Percentiles rank a stretch among this genome's conserved stretches.
phyloP scores from a whole-genome alignment of 75 land plant species.

The Selaginella tamariscina region DNA sequence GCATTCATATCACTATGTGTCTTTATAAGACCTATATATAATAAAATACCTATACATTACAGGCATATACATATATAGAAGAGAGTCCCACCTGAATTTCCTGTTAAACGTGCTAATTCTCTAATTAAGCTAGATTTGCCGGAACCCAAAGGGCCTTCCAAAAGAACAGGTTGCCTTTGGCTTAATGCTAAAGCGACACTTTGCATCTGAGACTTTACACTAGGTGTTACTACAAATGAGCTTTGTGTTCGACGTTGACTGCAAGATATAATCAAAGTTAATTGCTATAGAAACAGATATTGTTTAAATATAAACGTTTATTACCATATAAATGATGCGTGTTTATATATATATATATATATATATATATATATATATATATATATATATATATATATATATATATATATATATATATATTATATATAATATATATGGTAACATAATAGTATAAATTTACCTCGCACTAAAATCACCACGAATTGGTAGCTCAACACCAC shows the following conservation, averaged over 20 bases:
- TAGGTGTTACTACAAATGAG: slow-evolving; percentile 53
- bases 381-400: no score
- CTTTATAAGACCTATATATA: neutral
- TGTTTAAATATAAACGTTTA: no score
- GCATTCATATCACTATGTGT: neutral
- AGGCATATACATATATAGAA: neutral
- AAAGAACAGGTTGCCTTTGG: slow-evolving; percentile 79
- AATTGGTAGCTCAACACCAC: slow-evolving; percentile 39
- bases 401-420: no score
- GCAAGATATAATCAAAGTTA: no score
- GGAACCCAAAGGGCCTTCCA: slow-evolving; percentile 74
- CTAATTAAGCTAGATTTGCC: slow-evolving; percentile 80
- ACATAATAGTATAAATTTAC: no score
- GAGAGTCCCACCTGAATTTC: slow-evolving; percentile 50
- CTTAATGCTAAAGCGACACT: slow-evolving; percentile 53
- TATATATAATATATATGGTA: no score
- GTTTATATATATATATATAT: no score
- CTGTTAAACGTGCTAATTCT: slow-evolving; percentile 42
- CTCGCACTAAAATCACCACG: neutral
- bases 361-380: no score
- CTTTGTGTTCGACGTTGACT: neutral
- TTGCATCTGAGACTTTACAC: slow-evolving; percentile 53
- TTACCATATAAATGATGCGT: no score
- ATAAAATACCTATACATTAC: neutral
- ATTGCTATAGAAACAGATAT: no score